Conservation (phyloP, 352 stramenopile species). For the Chrysophaeum taylorii region DNA sequence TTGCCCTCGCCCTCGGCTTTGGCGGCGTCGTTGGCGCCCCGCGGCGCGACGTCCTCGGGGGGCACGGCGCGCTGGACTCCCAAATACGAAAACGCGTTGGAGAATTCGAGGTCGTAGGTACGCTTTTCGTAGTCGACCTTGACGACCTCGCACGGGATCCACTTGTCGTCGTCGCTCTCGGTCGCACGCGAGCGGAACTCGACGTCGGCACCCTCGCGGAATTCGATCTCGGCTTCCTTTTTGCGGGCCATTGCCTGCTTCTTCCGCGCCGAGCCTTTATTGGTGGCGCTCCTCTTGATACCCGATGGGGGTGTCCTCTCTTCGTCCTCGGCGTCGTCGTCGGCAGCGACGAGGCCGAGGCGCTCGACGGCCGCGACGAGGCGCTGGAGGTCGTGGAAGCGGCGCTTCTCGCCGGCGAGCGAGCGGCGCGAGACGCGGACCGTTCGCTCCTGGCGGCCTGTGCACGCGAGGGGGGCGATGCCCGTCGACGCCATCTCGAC, state of each 20-base stretch:
- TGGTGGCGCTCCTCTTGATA: no score
- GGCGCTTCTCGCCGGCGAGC: no score
- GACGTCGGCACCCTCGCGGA: slow-evolving; percentile 11
- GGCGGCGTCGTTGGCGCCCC: neutral
- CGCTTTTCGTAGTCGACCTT: slow-evolving; percentile 11
- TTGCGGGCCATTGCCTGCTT: slow-evolving; percentile 10
- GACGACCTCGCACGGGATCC: slow-evolving; percentile 2
- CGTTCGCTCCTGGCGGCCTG: no score
- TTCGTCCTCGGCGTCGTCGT: no score
- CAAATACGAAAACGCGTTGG: neutral
- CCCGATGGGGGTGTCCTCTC: no score
- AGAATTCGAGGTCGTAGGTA: slow-evolving; percentile 18
- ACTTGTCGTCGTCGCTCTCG: slow-evolving; percentile 17
- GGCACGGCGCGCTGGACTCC: slow-evolving; percentile 5
- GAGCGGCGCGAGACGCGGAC: no score
- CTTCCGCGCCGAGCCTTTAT: neutral
- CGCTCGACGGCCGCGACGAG: no score
- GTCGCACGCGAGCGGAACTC: slow-evolving; percentile 11
- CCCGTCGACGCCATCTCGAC: no score
- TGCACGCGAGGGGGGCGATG: no score
- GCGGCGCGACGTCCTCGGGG: neutral
- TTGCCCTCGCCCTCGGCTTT: slow-evolving; percentile 22
- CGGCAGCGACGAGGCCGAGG: no score
- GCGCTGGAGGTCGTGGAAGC: no score
- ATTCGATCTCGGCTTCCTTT: slow-evolving; percentile 3